phyloP scores from a whole-genome alignment of 345 rosid species.

The Rubroshorea leprosula region DNA sequence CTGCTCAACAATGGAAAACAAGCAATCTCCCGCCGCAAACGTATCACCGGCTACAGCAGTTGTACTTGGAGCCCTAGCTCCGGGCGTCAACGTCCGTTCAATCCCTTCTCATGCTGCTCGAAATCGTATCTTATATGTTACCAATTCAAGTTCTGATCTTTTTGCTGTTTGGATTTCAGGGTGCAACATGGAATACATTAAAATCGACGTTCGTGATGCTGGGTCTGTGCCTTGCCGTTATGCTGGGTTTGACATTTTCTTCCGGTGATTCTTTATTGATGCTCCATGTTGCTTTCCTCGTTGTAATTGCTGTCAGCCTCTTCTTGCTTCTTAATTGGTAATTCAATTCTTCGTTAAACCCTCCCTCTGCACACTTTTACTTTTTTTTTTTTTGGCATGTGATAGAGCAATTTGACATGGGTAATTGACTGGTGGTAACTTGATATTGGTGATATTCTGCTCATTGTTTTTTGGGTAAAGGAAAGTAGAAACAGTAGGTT shows the following conservation, averaged over 20 bases:
- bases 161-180: conserved; percentile 39
- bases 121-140: neutral
- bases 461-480: neutral
- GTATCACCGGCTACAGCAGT: conserved; percentile 67
- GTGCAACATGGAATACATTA: conserved; percentile 74
- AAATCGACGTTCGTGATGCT: conserved; percentile 68
- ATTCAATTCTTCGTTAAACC: neutral
- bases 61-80: conserved; percentile 75
- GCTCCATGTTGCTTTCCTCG: conserved; percentile 67
- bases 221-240: conserved; percentile 61
- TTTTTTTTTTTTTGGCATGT: neutral
- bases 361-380: neutral
- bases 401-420: neutral
- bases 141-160: neutral
- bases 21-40: conserved; percentile 16
- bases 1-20: conserved; percentile 20
- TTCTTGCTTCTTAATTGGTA: conserved; percentile 85
- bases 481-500: neutral
- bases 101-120: neutral
- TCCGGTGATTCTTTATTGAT: conserved; percentile 62
- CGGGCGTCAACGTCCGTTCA: conserved; percentile 73
- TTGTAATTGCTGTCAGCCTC: conserved; percentile 62
- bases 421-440: conserved; percentile 1
- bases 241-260: conserved; percentile 80
- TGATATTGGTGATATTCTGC: neutral